Percentiles rank a stretch among this genome's conserved stretches.
Conservation (phyloP, 805 yeast genomes). For the Candida argentea region DNA sequence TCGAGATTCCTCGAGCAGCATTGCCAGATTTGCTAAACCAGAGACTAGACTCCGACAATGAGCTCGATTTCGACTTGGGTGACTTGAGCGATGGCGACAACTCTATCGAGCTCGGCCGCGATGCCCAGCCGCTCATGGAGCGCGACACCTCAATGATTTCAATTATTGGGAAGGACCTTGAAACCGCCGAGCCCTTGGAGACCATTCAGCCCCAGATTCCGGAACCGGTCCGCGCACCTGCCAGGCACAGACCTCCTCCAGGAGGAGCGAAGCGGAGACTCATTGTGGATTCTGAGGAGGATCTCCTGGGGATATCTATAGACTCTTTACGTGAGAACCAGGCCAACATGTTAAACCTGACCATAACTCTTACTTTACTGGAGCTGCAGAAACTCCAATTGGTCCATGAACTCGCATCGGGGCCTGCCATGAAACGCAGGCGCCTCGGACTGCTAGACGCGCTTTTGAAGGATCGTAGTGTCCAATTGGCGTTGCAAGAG, state of each 20-base stretch:
- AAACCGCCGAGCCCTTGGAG: constrained; percentile 34
- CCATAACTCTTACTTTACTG: constrained; percentile 17
- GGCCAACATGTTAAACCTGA: constrained; percentile 10
- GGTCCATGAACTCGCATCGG: constrained; percentile 24
- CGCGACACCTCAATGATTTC: constrained; percentile 15
- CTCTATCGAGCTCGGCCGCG: constrained; percentile 49
- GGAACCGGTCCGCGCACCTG: constrained; percentile 15
- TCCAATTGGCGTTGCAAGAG: constrained; percentile 17
- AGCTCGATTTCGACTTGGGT: constrained; percentile 20
- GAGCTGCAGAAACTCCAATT: constrained; percentile 23
- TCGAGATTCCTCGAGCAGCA: constrained; percentile 53
- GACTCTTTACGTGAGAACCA: constrained; percentile 24
- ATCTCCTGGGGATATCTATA: constrained; percentile 33
- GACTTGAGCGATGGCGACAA: constrained; percentile 29
- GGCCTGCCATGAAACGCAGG: constrained; percentile 15
- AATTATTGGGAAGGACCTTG: constrained; percentile 16
- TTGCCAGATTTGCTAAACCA: constrained; percentile 7
- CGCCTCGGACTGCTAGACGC: constrained; percentile 20
- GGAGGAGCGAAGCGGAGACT: constrained; percentile 38
- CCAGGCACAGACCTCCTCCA: constrained; percentile 24
- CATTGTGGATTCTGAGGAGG: constrained; percentile 34
- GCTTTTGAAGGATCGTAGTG: constrained; percentile 18
- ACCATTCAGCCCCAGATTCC: constrained; percentile 17
- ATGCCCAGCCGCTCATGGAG: constrained; percentile 12
- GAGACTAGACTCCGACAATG: constrained; percentile 36